Evolutionary conservation across 2,329 filamentous ascomycete genomes (phyloP).

Genomic region (Emmonsiellopsis sp.): DNA sequence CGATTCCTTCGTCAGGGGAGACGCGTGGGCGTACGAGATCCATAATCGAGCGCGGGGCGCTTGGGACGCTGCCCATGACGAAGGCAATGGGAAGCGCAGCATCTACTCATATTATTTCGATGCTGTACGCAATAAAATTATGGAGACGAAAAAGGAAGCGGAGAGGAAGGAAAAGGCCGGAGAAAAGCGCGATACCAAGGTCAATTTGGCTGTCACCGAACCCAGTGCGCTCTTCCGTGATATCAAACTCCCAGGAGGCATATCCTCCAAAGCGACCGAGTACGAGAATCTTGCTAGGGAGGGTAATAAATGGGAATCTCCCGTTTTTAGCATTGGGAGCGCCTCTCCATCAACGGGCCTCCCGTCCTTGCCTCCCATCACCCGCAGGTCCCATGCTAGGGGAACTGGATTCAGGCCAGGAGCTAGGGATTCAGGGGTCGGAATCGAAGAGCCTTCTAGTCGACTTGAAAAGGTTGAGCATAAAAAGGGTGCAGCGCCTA

Average conservation of each 20-base stretch:
- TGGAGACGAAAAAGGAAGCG: slow-evolving; percentile 70
- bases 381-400: slow-evolving; percentile 49
- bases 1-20: slow-evolving; percentile 67
- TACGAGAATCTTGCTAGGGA: slow-evolving; percentile 80
- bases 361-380: slow-evolving; percentile 46
- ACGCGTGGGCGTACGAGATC: slow-evolving; percentile 63
- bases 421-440: background rate
- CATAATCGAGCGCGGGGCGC: slow-evolving; percentile 75
- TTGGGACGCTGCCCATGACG: slow-evolving; percentile 52
- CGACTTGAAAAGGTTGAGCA: background rate
- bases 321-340: slow-evolving; percentile 78
- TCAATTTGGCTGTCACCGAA: slow-evolving; percentile 76
- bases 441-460: background rate
- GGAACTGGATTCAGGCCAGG: slow-evolving; percentile 13
- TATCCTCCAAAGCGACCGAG: slow-evolving; percentile 87
- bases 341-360: slow-evolving; percentile 65
- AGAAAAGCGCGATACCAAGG: slow-evolving; percentile 53
- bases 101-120: slow-evolving; percentile 77
- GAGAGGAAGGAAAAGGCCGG: slow-evolving; percentile 54
- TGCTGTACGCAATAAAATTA: slow-evolving; percentile 63
- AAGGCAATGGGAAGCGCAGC: slow-evolving; percentile 67
- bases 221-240: slow-evolving; percentile 88
- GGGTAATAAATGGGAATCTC: slow-evolving; percentile 90
- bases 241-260: slow-evolving; percentile 75
- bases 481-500: background rate